Evolutionary conservation across 192 early-diverging fungal genomes (phyloP).

Genomic region (Entomortierella lignicola): DNA sequence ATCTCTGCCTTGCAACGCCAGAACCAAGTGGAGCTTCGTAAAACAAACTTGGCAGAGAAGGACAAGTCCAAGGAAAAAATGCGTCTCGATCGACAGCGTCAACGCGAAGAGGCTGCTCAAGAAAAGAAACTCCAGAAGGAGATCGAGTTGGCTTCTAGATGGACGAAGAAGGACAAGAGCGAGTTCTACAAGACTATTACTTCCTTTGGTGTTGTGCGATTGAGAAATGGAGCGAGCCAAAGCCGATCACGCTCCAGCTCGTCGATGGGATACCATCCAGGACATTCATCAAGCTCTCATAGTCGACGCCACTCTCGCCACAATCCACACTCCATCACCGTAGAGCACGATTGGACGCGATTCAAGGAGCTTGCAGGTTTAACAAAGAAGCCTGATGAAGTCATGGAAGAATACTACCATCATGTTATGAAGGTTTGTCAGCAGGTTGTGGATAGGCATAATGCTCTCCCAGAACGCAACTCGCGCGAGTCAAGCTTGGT

Average conservation of each 20-base stretch:
- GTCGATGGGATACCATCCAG: slow-evolving; percentile 29
- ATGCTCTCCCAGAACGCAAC: slow-evolving; percentile 27
- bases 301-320: slow-evolving; percentile 45
- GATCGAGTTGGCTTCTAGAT: slow-evolving; percentile 57
- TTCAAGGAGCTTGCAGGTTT: slow-evolving; percentile 80
- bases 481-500: slow-evolving; percentile 43
- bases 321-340: background rate
- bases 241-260: slow-evolving; percentile 31
- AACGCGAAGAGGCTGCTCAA: slow-evolving; percentile 56
- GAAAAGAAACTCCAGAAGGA: slow-evolving; percentile 56
- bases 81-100: slow-evolving; percentile 53
- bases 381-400: slow-evolving; percentile 72
- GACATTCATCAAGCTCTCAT: slow-evolving; percentile 35
- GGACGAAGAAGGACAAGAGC: slow-evolving; percentile 64
- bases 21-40: slow-evolving; percentile 59
- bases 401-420: slow-evolving; percentile 71
- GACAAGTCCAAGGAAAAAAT: slow-evolving; percentile 52
- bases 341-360: slow-evolving; percentile 65
- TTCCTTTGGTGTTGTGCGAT: slow-evolving; percentile 65
- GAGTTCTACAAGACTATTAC: slow-evolving; percentile 68
- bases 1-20: slow-evolving; percentile 67
- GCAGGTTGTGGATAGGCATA: slow-evolving; percentile 62
- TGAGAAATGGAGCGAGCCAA: slow-evolving; percentile 27
- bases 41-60: slow-evolving; percentile 56
- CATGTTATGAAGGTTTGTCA: slow-evolving; percentile 70